phyloP scores from a whole-genome alignment of 805 yeast genomes.

The Zygoascus biomembranicola region DNA sequence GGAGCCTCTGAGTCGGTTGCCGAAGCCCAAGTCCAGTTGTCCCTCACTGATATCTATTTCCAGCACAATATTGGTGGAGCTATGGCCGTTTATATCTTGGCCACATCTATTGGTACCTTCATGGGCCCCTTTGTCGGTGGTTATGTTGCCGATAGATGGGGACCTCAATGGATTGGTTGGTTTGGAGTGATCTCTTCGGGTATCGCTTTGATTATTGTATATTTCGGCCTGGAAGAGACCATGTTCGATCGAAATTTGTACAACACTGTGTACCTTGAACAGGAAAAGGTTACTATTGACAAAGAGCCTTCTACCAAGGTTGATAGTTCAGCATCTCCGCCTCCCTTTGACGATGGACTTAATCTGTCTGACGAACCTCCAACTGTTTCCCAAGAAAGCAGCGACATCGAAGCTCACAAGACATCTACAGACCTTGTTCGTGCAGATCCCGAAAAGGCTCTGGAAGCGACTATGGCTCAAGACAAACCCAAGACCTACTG shows the following conservation, averaged over 20 bases:
- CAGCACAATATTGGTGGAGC: constrained; percentile 69
- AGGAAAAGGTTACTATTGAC: neutral
- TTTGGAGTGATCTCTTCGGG: constrained; percentile 57
- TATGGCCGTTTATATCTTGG: constrained; percentile 63
- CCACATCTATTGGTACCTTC: constrained; percentile 72
- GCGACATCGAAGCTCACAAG: neutral
- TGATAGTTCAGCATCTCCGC: neutral
- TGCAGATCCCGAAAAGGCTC: neutral
- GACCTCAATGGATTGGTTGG: constrained; percentile 76
- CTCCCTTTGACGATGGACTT: neutral
- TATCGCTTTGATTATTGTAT: constrained; percentile 42
- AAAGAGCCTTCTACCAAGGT: neutral
- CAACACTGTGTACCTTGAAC: neutral
- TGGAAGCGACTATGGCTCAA: neutral
- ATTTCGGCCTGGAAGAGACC: constrained; percentile 66
- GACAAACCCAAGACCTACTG: constrained; percentile 5
- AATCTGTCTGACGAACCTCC: neutral
- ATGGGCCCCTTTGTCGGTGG: constrained; percentile 75
- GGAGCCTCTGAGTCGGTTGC: constrained; percentile 72
- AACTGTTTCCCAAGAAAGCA: neutral
- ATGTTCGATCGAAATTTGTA: constrained; percentile 29
- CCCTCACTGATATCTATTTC: constrained; percentile 61
- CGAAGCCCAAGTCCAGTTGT: constrained; percentile 63
- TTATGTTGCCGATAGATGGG: constrained; percentile 47
- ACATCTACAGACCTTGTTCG: neutral